Evolutionary conservation across 805 yeast species (phyloP).

Genomic region (Yamadazyma insecticola): DNA sequence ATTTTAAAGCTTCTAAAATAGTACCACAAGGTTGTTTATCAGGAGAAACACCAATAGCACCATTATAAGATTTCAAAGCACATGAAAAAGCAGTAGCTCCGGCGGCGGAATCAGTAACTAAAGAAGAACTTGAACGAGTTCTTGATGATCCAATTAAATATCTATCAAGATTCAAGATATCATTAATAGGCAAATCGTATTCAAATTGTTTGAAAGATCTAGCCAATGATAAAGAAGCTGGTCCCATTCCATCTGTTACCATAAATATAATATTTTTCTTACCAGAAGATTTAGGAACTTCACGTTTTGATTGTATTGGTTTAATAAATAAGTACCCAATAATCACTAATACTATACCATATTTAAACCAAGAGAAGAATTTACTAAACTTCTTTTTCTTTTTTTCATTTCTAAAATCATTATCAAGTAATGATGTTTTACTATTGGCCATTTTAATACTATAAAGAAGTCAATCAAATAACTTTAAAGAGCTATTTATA

Average conservation of each 20-base stretch:
- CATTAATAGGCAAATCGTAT: constrained; percentile 49
- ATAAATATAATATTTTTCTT: constrained; percentile 78
- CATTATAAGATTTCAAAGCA: constrained; percentile 76
- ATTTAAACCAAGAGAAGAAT: too few relatives aligned
- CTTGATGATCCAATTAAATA: constrained; percentile 78
- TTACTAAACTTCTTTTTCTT: too few relatives aligned
- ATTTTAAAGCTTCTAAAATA: constrained; percentile 78
- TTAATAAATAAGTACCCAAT: too few relatives aligned
- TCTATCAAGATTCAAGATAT: constrained; percentile 57
- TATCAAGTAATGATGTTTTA: too few relatives aligned
- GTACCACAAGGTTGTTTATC: constrained; percentile 75
- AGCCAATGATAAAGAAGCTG: constrained; percentile 75
- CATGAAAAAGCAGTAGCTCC: constrained; percentile 94
- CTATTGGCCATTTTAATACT: too few relatives aligned
- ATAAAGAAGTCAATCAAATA: too few relatives aligned
- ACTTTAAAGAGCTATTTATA: too few relatives aligned
- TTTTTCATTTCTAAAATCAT: too few relatives aligned
- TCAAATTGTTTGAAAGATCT: constrained; percentile 66
- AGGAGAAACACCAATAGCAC: constrained; percentile 82
- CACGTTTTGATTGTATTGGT: too few relatives aligned
- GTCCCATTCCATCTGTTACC: constrained; percentile 95
- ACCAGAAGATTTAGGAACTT: too few relatives aligned
- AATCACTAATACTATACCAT: too few relatives aligned
- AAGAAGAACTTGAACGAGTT: constrained; percentile 72
- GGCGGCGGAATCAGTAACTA: constrained; percentile 91